Evolutionary conservation across 345 rosid species (phyloP).

Genomic region (Brassica rapa): DNA sequence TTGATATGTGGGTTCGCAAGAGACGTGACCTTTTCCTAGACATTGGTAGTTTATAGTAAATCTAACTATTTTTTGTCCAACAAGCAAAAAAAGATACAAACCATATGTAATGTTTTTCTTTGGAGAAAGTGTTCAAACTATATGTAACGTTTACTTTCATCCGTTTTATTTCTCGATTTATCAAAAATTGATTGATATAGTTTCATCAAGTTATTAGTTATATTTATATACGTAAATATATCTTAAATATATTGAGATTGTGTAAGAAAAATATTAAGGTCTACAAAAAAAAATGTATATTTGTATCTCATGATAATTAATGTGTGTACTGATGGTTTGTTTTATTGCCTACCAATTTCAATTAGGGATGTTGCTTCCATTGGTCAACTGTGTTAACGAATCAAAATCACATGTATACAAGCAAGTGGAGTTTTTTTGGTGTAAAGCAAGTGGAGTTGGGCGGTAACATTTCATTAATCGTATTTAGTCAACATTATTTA

Average conservation of each 20-base stretch:
- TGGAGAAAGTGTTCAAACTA: neutral
- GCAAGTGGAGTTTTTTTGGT: neutral
- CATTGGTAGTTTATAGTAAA: neutral
- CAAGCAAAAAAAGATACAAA: no score
- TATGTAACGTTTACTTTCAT: conserved; percentile 5
- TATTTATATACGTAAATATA: neutral
- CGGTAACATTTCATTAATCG: conserved; percentile 22
- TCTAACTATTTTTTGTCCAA: neutral
- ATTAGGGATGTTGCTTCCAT: conserved; percentile 15
- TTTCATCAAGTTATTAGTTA: neutral
- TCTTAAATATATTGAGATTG: neutral
- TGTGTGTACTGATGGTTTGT: neutral
- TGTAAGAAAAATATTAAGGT: neutral
- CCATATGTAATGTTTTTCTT: neutral
- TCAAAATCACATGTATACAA: conserved; percentile 19
- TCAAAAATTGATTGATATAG: neutral
- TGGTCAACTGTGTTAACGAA: conserved; percentile 29
- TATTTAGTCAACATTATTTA: conserved; percentile 33
- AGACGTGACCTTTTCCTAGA: conserved; percentile 20
- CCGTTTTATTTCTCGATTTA: neutral
- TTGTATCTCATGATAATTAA: neutral
- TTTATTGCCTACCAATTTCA: conserved; percentile 18
- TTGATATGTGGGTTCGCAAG: conserved; percentile 1
- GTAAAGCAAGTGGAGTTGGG: conserved; percentile 21
- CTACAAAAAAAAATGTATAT: neutral